These are phyloP conservation scores for Planoprotostelium fungivorum DNA, from an alignment of 78 protist genomes.

Conservation along the genomic window DNA sequence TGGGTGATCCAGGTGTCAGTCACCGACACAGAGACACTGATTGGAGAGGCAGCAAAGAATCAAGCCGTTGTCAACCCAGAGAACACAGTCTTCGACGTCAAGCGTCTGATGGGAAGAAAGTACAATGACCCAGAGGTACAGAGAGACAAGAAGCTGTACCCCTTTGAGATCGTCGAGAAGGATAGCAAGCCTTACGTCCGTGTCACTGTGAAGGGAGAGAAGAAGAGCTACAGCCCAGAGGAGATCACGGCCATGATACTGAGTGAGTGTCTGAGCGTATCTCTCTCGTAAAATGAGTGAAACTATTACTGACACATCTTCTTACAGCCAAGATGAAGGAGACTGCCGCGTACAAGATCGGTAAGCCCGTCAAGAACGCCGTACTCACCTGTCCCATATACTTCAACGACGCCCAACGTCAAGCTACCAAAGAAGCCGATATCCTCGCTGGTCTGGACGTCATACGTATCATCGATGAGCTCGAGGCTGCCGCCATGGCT, in stretches of 20 bases:
- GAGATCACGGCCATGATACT: constrained; percentile 96
- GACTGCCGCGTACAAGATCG: constrained; percentile 78
- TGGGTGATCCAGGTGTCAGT: too few relatives aligned
- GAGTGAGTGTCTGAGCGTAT: too few relatives aligned
- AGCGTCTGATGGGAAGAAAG: constrained; percentile 96
- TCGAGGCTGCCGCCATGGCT: constrained; percentile 98
- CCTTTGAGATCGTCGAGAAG: too few relatives aligned
- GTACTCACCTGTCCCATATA: constrained; percentile 84
- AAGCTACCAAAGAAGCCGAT: constrained; percentile 99
- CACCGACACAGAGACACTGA: constrained; percentile 82
- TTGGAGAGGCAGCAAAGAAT: constrained; percentile 96
- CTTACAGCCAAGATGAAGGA: constrained; percentile 84
- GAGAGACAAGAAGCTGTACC: too few relatives aligned
- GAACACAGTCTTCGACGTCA: constrained; percentile 96
- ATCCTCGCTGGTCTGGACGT: constrained; percentile 96
- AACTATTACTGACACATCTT: constrained; percentile 45
- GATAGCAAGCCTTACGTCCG: constrained; percentile 81
- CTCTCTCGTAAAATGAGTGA: constrained; percentile 29
- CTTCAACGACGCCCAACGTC: constrained; percentile 95
- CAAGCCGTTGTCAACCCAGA: constrained; percentile 89
- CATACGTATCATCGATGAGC: constrained; percentile 98
- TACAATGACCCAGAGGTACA: constrained; percentile 68
- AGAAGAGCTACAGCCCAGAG: constrained; percentile 84
- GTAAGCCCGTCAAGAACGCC: constrained; percentile 5
- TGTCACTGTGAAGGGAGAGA: constrained; percentile 83